Conservation (phyloP, 2,329 filamentous ascomycete species). For the Orbilia javanica region DNA sequence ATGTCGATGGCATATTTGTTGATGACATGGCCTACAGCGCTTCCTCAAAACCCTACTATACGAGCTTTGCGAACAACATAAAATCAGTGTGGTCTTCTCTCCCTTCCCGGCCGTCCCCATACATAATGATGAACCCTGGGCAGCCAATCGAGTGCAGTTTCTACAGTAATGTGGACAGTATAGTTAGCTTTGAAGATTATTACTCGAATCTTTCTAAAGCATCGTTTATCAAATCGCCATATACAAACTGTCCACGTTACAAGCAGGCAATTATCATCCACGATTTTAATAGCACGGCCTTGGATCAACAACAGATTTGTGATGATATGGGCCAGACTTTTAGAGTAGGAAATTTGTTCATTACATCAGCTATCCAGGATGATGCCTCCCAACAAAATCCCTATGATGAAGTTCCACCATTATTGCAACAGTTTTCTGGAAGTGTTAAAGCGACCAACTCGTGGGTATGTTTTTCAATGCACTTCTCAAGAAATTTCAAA, state of each 20-base stretch:
- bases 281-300: conserved; percentile 34
- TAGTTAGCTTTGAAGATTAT: conserved; percentile 45
- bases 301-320: conserved; percentile 46
- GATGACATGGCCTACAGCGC: conserved; percentile 34
- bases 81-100: conserved; percentile 24
- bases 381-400: conserved; percentile 23
- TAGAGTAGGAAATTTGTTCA: conserved; percentile 32
- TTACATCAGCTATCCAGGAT: conserved; percentile 34
- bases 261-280: conserved; percentile 47
- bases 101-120: conserved; percentile 10
- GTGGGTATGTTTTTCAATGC: conserved; percentile 25
- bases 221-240: conserved; percentile 23
- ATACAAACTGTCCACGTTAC: conserved; percentile 35
- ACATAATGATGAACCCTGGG: conserved; percentile 51
- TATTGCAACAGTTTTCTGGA: conserved; percentile 37
- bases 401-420: conserved; percentile 37
- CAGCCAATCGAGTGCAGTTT: conserved; percentile 36
- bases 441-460: conserved; percentile 35
- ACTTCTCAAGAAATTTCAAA: not conserved
- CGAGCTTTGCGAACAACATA: conserved; percentile 29
- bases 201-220: conserved; percentile 24
- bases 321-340: conserved; percentile 40
- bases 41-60: conserved; percentile 14
- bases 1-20: conserved; percentile 43
- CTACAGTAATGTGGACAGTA: conserved; percentile 31